Percentiles rank a stretch among this genome's conserved stretches.
Evolutionary conservation across 1,139 yeast species (phyloP).

Genomic region (Blastobotrys serpentis): DNA sequence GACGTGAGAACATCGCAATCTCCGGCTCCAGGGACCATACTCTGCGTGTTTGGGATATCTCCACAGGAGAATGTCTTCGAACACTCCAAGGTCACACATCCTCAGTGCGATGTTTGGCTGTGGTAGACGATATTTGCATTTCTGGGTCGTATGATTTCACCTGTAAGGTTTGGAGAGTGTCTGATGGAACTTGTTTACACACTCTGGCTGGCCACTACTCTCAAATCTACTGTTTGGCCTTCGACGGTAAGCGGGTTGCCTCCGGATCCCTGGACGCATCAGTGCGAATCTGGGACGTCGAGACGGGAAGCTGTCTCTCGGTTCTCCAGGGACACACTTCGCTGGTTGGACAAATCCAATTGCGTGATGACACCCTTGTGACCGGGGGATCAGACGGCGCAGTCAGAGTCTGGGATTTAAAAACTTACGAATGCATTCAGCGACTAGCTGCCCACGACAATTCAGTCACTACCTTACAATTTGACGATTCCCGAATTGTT

Average conservation of each 20-base stretch:
- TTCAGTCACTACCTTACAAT: conserved; percentile 81
- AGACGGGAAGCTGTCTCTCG: conserved; percentile 73
- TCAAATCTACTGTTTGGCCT: conserved; percentile 81
- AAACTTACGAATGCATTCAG: conserved; percentile 81
- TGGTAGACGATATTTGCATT: conserved; percentile 45
- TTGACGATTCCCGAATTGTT: conserved; percentile 83
- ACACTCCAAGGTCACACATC: conserved; percentile 73
- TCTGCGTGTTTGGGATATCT: conserved; percentile 87
- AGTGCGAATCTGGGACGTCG: conserved; percentile 86
- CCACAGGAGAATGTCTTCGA: conserved; percentile 68
- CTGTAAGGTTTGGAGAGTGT: conserved; percentile 83
- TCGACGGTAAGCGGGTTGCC: conserved; percentile 73
- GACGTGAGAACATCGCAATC: conserved; percentile 63
- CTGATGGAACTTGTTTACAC: conserved; percentile 70
- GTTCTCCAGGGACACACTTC: conserved; percentile 73
- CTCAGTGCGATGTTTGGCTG: conserved; percentile 75
- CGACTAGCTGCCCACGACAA: conserved; percentile 81
- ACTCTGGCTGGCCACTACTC: conserved; percentile 83
- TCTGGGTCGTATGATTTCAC: conserved; percentile 89
- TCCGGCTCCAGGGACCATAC: conserved; percentile 91
- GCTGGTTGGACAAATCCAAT: conserved; percentile 76
- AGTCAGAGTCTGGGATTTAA: conserved; percentile 91
- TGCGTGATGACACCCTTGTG: conserved; percentile 81
- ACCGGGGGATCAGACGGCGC: conserved; percentile 92
- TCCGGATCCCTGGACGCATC: conserved; percentile 92